Percentiles rank a stretch among this genome's conserved stretches.
phyloP scores from a whole-genome alignment of 1,139 yeast species.

The Pneumocystis canis region DNA sequence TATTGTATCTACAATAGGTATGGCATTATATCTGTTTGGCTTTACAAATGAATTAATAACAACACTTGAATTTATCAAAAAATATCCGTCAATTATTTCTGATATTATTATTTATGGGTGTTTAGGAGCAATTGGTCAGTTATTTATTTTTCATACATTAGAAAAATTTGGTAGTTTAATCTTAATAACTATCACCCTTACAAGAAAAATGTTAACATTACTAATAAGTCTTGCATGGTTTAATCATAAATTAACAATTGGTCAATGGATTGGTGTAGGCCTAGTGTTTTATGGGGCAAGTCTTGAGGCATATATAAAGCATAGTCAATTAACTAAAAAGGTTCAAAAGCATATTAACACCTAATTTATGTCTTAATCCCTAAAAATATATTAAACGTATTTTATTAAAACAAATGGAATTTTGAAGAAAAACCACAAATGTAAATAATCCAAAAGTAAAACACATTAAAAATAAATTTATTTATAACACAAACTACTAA shows the following conservation, averaged over 20 bases:
- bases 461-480: not conserved
- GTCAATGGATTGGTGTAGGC: slow-evolving; percentile 66
- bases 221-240: slow-evolving; percentile 70
- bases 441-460: not conserved
- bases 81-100: slow-evolving; percentile 37
- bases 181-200: slow-evolving; percentile 83
- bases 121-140: slow-evolving; percentile 84
- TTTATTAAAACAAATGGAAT: not conserved
- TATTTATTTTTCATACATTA: slow-evolving; percentile 72
- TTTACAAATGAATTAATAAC: slow-evolving; percentile 35
- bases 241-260: slow-evolving; percentile 48
- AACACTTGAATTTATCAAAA: slow-evolving; percentile 33
- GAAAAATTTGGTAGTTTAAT: slow-evolving; percentile 74
- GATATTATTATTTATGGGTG: slow-evolving; percentile 56
- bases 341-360: not conserved
- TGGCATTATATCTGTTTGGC: slow-evolving; percentile 29
- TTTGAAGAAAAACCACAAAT: too few relatives aligned
- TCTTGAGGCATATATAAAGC: slow-evolving; percentile 45
- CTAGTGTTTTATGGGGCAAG: slow-evolving; percentile 74
- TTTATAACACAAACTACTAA: not conserved
- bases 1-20: slow-evolving; percentile 34
- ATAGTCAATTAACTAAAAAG: not conserved
- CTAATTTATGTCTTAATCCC: not conserved
- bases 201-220: slow-evolving; percentile 94
- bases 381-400: not conserved